phyloP scores from a whole-genome alignment of 2,329 filamentous ascomycete genomes.

The Pyricularia grisea region DNA sequence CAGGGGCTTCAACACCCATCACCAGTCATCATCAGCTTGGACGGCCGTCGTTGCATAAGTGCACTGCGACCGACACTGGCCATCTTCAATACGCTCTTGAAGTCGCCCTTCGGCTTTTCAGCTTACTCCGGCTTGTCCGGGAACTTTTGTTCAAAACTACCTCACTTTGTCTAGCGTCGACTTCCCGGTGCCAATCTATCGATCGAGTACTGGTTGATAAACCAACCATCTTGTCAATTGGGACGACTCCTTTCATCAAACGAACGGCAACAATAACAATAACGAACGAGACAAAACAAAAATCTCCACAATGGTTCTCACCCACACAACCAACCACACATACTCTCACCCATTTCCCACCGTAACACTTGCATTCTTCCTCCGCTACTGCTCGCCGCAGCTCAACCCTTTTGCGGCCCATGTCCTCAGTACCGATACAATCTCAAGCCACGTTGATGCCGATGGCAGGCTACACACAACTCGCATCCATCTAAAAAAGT shows the following conservation, averaged over 20 bases:
- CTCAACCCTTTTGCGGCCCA: conserved; percentile 74
- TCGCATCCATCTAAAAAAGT: conserved; percentile 74
- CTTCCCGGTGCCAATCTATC: no score
- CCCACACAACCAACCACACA: conserved; percentile 56
- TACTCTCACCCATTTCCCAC: conserved; percentile 78
- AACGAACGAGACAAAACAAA: neutral
- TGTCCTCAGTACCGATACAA: conserved; percentile 76
- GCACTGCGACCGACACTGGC: neutral
- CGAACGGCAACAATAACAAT: no score
- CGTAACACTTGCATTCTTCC: conserved; percentile 81
- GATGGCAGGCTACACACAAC: conserved; percentile 67
- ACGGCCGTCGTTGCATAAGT: neutral
- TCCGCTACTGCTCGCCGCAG: conserved; percentile 65
- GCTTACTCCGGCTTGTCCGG: neutral
- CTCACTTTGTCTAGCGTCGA: neutral
- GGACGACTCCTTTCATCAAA: neutral
- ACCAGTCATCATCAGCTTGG: neutral
- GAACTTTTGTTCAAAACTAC: neutral
- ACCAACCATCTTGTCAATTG: neutral
- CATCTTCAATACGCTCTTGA: neutral
- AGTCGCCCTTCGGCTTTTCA: neutral
- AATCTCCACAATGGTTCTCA: conserved; percentile 48
- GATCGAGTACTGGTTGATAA: neutral
- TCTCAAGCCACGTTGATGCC: conserved; percentile 63
- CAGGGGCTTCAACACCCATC: neutral